phyloP scores from a whole-genome alignment of 371 early-diverging fungal genomes.

The Rhizomucor miehei region DNA sequence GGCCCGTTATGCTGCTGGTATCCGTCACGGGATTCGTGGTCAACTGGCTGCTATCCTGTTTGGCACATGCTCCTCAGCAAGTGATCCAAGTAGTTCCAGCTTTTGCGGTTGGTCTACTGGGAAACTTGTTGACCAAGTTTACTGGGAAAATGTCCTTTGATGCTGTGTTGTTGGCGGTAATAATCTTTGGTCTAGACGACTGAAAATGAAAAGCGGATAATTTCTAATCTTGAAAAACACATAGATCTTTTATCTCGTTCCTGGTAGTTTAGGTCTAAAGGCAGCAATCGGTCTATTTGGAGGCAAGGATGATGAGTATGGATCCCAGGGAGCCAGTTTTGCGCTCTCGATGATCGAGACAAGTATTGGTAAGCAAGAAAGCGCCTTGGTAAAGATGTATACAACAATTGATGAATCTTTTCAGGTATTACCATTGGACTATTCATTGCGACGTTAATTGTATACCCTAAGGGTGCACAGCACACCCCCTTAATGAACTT shows the following conservation, averaged over 20 bases:
- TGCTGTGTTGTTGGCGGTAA: conserved; percentile 50
- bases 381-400: background rate
- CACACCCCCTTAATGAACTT: conserved; percentile 60
- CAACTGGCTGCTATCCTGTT: conserved; percentile 33
- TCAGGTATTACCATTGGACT: conserved; percentile 56
- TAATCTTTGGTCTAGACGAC: conserved; percentile 1
- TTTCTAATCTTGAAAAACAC: background rate
- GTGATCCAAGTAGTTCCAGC: conserved; percentile 21
- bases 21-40: conserved; percentile 29
- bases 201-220: background rate
- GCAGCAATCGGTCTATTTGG: conserved; percentile 46
- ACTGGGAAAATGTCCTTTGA: conserved; percentile 56
- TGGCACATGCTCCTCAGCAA: conserved; percentile 46
- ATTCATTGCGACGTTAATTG: conserved; percentile 51
- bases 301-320: conserved; percentile 26
- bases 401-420: background rate
- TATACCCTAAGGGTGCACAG: conserved; percentile 55
- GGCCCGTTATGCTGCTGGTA: conserved; percentile 16
- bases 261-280: conserved; percentile 54
- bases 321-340: conserved; percentile 37
- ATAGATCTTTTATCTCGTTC: conserved; percentile 50
- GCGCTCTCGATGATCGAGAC: conserved; percentile 46
- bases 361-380: conserved; percentile 15
- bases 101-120: conserved; percentile 21
- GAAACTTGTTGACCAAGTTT: conserved; percentile 36